phyloP scores from a whole-genome alignment of 208 protist genomes.

The Tritrichomonas musculus region DNA sequence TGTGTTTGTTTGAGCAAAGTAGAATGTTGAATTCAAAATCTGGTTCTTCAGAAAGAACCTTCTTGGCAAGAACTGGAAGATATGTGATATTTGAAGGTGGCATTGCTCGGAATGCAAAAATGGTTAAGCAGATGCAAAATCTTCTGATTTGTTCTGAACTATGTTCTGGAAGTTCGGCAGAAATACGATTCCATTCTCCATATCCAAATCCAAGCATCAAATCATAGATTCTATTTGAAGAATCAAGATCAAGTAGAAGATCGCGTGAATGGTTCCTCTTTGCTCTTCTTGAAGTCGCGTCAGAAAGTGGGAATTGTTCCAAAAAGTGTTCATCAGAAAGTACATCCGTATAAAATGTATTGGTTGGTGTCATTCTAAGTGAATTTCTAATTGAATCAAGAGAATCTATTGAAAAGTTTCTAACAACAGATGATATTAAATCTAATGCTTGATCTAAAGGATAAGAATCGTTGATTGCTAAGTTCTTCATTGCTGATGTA shows the following conservation, averaged over 20 bases:
- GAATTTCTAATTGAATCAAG: background rate
- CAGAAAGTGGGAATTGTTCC: background rate
- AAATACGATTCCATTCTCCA: background rate
- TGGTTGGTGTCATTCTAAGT: background rate
- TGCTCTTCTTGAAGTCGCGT: background rate
- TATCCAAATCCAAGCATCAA: background rate
- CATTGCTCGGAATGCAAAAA: background rate
- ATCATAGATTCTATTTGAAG: background rate
- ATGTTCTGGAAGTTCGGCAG: background rate
- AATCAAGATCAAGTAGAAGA: background rate
- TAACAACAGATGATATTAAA: slow-evolving; percentile 4
- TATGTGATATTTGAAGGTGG: background rate
- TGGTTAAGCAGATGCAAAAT: background rate
- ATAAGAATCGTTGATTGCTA: background rate
- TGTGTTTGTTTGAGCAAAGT: background rate
- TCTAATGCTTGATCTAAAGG: background rate
- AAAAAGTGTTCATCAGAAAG: background rate
- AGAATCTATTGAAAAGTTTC: background rate
- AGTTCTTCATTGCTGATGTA: background rate
- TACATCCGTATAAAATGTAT: background rate
- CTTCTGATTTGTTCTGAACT: background rate
- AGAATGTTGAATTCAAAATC: background rate
- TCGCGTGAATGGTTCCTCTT: background rate
- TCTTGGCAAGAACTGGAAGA: background rate
- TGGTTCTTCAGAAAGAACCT: background rate